Conservation (phyloP, 352 stramenopile species). For the Peronospora destructor region DNA sequence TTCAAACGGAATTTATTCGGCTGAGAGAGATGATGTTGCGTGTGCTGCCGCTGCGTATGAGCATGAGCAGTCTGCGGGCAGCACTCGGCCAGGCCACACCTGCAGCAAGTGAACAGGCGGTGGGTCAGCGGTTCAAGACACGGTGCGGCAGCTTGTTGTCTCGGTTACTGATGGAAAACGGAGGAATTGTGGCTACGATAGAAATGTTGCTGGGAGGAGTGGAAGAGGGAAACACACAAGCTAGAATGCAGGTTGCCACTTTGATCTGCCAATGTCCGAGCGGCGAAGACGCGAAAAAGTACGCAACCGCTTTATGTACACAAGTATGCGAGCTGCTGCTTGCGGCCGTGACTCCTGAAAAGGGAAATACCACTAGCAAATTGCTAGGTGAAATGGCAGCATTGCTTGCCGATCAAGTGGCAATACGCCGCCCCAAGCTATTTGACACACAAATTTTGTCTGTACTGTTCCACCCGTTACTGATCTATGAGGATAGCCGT, state of each 20-base stretch:
- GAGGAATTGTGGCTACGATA: constrained; percentile 72
- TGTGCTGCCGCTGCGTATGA: constrained; percentile 55
- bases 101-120: constrained; percentile 7
- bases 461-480: constrained; percentile 47
- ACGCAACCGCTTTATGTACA: constrained; percentile 38
- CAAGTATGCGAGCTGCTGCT: constrained; percentile 56
- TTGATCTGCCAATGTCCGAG: constrained; percentile 68
- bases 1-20: constrained; percentile 32
- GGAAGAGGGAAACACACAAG: constrained; percentile 81
- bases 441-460: constrained; percentile 55
- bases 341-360: constrained; percentile 30
- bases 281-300: constrained; percentile 32
- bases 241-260: constrained; percentile 70
- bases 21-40: constrained; percentile 38
- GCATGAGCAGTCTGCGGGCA: constrained; percentile 67
- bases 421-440: constrained; percentile 28
- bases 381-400: constrained; percentile 66
- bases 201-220: constrained; percentile 73
- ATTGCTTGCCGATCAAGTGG: constrained; percentile 53
- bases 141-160: constrained; percentile 55
- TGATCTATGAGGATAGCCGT: constrained; percentile 51
- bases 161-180: constrained; percentile 54
- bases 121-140: constrained; percentile 48
- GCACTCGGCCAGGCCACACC: constrained; percentile 43
- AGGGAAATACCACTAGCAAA: constrained; percentile 52